A percentile compares a stretch with the other conserved stretches of the same genome.
phyloP scores from a whole-genome alignment of 2,329 filamentous ascomycete species.

The Ascochyta fabae region DNA sequence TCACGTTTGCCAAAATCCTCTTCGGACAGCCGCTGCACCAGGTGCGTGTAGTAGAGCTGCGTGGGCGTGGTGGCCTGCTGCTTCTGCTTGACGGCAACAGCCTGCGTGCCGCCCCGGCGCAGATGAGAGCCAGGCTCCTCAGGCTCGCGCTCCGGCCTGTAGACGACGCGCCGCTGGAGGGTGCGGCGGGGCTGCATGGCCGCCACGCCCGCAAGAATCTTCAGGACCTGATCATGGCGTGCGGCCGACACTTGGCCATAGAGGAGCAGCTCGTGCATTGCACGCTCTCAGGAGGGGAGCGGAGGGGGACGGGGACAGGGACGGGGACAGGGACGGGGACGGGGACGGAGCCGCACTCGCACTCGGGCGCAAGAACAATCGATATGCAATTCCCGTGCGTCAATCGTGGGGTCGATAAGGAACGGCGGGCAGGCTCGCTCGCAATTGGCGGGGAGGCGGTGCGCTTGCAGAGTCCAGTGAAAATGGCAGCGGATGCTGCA shows the following conservation, averaged over 20 bases:
- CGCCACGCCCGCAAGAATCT: slow-evolving; percentile 66
- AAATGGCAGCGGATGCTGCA: slow-evolving; percentile 21
- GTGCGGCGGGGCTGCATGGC: slow-evolving; percentile 65
- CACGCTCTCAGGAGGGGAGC: slow-evolving; percentile 7
- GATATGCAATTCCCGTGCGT: slow-evolving; percentile 37
- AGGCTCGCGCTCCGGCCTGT: slow-evolving; percentile 61
- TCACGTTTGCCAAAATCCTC: slow-evolving; percentile 42
- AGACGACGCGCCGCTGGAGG: slow-evolving; percentile 64
- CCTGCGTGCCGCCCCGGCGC: slow-evolving; percentile 48
- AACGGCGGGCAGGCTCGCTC: slow-evolving; percentile 10
- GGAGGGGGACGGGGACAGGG: not conserved
- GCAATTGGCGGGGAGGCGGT: slow-evolving; percentile 32
- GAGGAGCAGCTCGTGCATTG: slow-evolving; percentile 68
- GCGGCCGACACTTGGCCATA: slow-evolving; percentile 64
- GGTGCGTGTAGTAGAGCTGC: slow-evolving; percentile 61
- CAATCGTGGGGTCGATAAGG: slow-evolving; percentile 41
- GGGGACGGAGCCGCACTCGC: slow-evolving; percentile 22
- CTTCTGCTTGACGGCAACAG: slow-evolving; percentile 40
- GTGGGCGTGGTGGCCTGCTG: slow-evolving; percentile 52
- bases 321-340: too few relatives aligned
- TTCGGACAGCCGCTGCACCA: slow-evolving; percentile 53
- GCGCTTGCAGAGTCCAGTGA: slow-evolving; percentile 24
- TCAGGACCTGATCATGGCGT: slow-evolving; percentile 66
- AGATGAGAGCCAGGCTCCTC: slow-evolving; percentile 47
- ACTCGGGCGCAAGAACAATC: slow-evolving; percentile 25